Percentiles rank a stretch among this genome's conserved stretches.
Evolutionary conservation across 306 rosid species (phyloP).

Genomic region (Acacia melanoxylon): DNA sequence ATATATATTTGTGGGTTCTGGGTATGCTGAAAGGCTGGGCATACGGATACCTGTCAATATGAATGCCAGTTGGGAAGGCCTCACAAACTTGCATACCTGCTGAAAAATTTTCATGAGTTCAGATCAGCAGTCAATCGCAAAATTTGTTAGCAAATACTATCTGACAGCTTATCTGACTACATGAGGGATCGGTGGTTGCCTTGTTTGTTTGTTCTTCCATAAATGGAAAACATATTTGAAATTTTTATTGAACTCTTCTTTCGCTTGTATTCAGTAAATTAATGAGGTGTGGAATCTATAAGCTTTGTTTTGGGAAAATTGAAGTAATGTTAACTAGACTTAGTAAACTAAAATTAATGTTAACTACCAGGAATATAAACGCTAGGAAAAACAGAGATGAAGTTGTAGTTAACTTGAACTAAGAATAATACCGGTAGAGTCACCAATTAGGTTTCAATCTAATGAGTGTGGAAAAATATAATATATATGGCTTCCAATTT

Average conservation of each 20-base stretch:
- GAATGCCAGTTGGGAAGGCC: not conserved
- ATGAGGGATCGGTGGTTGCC: not conserved
- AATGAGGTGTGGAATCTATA: not conserved
- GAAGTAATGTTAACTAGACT: not conserved
- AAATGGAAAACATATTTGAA: no score
- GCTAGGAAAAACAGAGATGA: not conserved
- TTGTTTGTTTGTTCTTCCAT: not conserved
- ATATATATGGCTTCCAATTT: not conserved
- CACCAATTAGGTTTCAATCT: not conserved
- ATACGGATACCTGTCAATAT: not conserved
- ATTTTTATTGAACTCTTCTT: not conserved
- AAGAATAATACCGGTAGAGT: not conserved
- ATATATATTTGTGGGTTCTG: not conserved
- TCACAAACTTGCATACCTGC: not conserved
- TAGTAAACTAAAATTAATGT: not conserved
- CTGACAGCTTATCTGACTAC: not conserved
- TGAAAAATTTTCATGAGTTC: not conserved
- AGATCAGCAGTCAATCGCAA: not conserved
- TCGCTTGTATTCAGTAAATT: not conserved
- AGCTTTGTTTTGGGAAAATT: not conserved
- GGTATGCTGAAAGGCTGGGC: not conserved
- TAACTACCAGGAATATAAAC: not conserved
- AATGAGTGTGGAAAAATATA: not conserved
- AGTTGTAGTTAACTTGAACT: not conserved
- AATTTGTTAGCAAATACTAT: not conserved